Conservation (phyloP, 805 yeast genomes). For the Candida parachauliodes region DNA sequence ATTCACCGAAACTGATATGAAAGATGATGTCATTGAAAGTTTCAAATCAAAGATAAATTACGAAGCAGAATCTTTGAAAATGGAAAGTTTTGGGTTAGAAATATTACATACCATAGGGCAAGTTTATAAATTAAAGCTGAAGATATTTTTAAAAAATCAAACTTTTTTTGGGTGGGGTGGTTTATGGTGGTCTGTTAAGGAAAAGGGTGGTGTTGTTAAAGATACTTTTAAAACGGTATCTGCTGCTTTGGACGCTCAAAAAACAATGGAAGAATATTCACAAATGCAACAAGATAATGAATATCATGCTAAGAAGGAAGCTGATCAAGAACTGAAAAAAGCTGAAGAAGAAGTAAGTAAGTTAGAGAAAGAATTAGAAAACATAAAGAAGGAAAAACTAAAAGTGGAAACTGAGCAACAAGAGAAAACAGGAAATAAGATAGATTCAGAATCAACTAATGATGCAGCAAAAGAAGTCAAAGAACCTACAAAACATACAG, state of each 20-base stretch:
- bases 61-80: conserved; percentile 79
- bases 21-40: conserved; percentile 38
- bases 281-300: conserved; percentile 59
- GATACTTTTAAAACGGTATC: conserved; percentile 70
- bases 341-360: conserved; percentile 14
- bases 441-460: conserved; percentile 25
- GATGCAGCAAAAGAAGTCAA: conserved; percentile 13
- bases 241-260: conserved; percentile 74
- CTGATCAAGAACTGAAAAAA: conserved; percentile 15
- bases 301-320: conserved; percentile 38
- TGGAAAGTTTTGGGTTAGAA: conserved; percentile 84
- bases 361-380: conserved; percentile 17
- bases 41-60: conserved; percentile 64
- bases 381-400: conserved; percentile 17
- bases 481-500: conserved; percentile 41
- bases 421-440: conserved; percentile 12
- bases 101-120: conserved; percentile 74
- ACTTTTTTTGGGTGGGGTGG: conserved; percentile 65
- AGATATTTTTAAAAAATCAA: conserved; percentile 63
- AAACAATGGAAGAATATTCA: conserved; percentile 68
- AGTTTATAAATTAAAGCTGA: conserved; percentile 62
- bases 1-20: conserved; percentile 42
- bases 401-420: conserved; percentile 9
- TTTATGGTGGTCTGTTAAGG: conserved; percentile 63
- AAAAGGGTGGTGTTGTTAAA: conserved; percentile 68